phyloP scores from a whole-genome alignment of 2,329 filamentous ascomycete species.

The Penicillium sp. region DNA sequence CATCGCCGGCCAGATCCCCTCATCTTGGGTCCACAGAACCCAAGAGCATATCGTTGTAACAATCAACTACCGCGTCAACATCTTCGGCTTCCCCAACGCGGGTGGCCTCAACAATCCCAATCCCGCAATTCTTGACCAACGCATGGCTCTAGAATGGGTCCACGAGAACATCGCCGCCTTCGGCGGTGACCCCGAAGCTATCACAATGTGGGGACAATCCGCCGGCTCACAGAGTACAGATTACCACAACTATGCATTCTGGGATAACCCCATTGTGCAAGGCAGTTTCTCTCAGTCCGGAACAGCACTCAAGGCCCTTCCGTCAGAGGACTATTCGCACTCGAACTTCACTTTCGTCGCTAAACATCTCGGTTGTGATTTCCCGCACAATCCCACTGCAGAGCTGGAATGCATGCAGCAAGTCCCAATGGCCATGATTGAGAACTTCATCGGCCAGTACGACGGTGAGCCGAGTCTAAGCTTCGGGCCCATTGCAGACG shows the following conservation, averaged over 20 bases:
- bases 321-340: conserved; percentile 10
- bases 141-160: conserved; percentile 28
- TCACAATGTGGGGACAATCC: conserved; percentile 29
- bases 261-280: conserved; percentile 25
- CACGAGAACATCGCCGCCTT: conserved; percentile 22
- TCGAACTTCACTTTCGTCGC: conserved; percentile 31
- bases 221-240: conserved; percentile 16
- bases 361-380: conserved; percentile 22
- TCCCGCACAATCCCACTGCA: conserved; percentile 9
- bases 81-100: conserved; percentile 25
- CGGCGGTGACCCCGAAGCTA: conserved; percentile 4
- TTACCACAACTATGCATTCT: conserved; percentile 17
- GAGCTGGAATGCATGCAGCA: conserved; percentile 18
- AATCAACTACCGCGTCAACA: conserved; percentile 31
- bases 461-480: neutral
- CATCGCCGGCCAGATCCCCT: conserved; percentile 49
- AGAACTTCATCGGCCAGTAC: conserved; percentile 6
- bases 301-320: neutral
- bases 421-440: conserved; percentile 5
- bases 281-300: conserved; percentile 22
- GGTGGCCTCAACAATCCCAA: conserved; percentile 23
- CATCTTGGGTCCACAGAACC: conserved; percentile 43
- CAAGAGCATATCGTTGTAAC: conserved; percentile 45
- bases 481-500: conserved; percentile 6
- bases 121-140: conserved; percentile 18